A percentile compares a stretch with the other conserved stretches of the same genome.
Evolutionary conservation across 371 early-diverging fungal genomes (phyloP).

Genomic region (Lichtheimia ornata): DNA sequence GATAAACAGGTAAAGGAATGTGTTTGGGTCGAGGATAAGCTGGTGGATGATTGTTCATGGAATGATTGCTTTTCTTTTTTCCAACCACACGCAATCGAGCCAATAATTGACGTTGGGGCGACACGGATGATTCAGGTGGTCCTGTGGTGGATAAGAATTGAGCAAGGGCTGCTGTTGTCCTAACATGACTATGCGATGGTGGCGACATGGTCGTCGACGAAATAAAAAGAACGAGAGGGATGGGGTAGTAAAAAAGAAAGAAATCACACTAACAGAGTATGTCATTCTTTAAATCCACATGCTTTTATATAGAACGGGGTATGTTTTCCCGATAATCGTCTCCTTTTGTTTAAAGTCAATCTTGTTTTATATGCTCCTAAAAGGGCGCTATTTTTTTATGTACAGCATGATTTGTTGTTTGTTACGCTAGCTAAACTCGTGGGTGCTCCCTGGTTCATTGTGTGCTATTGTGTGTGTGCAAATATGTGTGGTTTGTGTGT

Average conservation of each 20-base stretch:
- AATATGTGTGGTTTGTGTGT: too few relatives aligned
- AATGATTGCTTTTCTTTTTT: too few relatives aligned
- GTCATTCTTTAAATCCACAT: too few relatives aligned
- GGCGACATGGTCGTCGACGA: background rate
- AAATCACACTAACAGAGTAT: too few relatives aligned
- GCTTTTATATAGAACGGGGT: too few relatives aligned
- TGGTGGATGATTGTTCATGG: too few relatives aligned
- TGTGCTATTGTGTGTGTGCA: too few relatives aligned
- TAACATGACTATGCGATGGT: conserved; percentile 2
- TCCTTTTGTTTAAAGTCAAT: background rate
- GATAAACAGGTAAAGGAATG: conserved; percentile 25
- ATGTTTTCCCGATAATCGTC: too few relatives aligned
- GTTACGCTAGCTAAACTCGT: background rate
- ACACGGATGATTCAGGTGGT: conserved; percentile 10
- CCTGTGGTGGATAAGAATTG: conserved; percentile 39
- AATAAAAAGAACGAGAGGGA: background rate
- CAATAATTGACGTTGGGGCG: too few relatives aligned
- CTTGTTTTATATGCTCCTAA: conserved; percentile 3
- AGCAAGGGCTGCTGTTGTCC: conserved; percentile 28
- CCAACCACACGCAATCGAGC: too few relatives aligned
- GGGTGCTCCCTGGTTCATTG: too few relatives aligned
- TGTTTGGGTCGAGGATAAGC: conserved; percentile 12
- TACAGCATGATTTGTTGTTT: background rate
- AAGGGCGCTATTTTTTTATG: conserved; percentile 2
- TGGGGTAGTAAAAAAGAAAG: too few relatives aligned